Evolutionary conservation across 345 rosid genomes (phyloP).

Genomic region (Eucalyptus erythrocorys): DNA sequence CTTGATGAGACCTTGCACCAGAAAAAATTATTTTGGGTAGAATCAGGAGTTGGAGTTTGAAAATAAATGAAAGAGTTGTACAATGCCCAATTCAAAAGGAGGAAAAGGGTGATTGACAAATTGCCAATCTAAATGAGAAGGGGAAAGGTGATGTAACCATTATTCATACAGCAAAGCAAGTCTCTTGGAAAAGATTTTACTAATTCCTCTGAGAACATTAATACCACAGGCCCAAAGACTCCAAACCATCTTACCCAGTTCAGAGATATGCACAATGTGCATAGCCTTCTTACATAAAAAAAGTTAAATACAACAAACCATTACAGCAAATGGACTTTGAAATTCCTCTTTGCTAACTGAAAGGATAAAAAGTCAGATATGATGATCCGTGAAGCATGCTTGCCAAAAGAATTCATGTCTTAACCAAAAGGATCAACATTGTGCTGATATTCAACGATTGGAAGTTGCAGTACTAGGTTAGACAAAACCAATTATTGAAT

Average conservation of each 20-base stretch:
- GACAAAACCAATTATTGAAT: background rate
- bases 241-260: background rate
- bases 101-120: background rate
- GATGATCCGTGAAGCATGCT: background rate
- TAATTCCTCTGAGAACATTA: background rate
- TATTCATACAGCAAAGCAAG: background rate
- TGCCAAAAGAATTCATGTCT: background rate
- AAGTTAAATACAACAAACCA: background rate
- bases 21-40: background rate
- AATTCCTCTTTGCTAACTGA: background rate
- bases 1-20: background rate
- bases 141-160: background rate
- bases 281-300: background rate
- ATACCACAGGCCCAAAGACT: background rate
- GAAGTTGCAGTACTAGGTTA: background rate
- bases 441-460: background rate
- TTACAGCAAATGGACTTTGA: background rate
- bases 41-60: background rate
- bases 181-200: background rate
- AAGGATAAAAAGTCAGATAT: background rate
- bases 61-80: background rate
- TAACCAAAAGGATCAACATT: background rate
- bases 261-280: background rate
- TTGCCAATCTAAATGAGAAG: background rate
- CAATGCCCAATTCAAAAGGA: background rate